Conservation (phyloP, 2,329 filamentous ascomycete genomes). For the Trichoderma sp. region DNA sequence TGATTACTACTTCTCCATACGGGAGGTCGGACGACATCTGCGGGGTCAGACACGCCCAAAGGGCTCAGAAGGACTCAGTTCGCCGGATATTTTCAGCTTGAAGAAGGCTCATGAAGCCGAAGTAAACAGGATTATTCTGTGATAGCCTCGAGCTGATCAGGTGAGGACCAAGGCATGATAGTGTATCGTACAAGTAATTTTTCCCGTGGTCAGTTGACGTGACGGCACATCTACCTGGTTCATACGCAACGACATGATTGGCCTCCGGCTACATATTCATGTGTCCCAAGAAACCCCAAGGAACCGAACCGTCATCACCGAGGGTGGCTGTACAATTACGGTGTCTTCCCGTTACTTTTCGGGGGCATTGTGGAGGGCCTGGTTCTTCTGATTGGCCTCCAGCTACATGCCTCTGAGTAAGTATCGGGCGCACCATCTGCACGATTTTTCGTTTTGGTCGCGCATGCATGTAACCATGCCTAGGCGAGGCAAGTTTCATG, state of each 20-base stretch:
- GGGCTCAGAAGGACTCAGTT: neutral
- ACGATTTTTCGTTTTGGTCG: neutral
- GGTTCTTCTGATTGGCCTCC: neutral
- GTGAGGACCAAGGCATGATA: neutral
- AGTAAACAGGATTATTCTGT: neutral
- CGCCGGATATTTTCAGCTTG: neutral
- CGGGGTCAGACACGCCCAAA: neutral
- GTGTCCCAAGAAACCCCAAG: neutral
- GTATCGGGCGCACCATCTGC: neutral
- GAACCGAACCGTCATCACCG: neutral
- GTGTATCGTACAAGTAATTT: neutral
- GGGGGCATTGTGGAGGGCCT: conserved; percentile 1
- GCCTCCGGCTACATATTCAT: neutral
- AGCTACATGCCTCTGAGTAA: neutral
- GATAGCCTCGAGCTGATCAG: neutral
- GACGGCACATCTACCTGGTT: neutral
- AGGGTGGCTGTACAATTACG: neutral
- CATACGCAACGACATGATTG: conserved; percentile 8
- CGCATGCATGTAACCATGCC: neutral
- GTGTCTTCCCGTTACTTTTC: neutral
- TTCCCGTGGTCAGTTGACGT: neutral
- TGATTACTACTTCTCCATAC: neutral
- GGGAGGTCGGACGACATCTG: neutral
- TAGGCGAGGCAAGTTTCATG: neutral
- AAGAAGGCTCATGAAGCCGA: neutral